Evolutionary conservation across 768 basidiomycete genomes (phyloP).

Genomic region (Xerocomus brunneocitrinus): DNA sequence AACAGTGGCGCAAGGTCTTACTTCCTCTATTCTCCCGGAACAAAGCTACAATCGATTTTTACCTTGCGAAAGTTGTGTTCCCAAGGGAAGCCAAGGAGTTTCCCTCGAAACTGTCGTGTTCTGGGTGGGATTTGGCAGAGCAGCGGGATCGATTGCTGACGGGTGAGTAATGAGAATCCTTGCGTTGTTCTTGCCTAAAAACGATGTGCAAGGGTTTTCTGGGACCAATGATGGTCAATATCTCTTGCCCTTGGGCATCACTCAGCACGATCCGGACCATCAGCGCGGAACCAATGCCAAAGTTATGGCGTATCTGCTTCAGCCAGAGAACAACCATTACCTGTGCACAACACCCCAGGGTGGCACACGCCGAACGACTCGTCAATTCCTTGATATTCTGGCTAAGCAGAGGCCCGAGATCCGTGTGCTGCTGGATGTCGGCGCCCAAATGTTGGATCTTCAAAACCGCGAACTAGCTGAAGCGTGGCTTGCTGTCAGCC

Average conservation of each 20-base stretch:
- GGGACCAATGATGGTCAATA: conserved; percentile 51
- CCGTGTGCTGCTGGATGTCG: conserved; percentile 48
- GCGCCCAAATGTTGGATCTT: conserved; percentile 51
- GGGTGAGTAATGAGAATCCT: background rate
- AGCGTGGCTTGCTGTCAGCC: conserved; percentile 9
- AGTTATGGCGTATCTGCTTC: no score
- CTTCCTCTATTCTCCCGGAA: conserved; percentile 36
- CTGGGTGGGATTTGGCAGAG: conserved; percentile 51
- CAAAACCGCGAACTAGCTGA: conserved; percentile 37
- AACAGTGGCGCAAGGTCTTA: conserved; percentile 27
- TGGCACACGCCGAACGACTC: background rate
- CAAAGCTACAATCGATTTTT: conserved; percentile 42
- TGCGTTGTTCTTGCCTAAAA: background rate
- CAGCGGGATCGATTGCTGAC: conserved; percentile 16
- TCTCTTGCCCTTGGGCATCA: conserved; percentile 8
- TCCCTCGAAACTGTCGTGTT: conserved; percentile 32
- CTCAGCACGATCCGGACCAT: no score
- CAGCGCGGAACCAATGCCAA: no score
- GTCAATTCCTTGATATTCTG: conserved; percentile 28
- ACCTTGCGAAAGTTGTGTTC: conserved; percentile 42
- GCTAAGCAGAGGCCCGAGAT: conserved; percentile 32
- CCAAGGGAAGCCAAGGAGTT: conserved; percentile 42
- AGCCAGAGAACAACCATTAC: conserved; percentile 3
- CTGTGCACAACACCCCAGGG: conserved; percentile 26
- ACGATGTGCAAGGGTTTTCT: conserved; percentile 34